Conservation (phyloP, 2,329 filamentous ascomycete species). For the Orbilia blumenaviensis region DNA sequence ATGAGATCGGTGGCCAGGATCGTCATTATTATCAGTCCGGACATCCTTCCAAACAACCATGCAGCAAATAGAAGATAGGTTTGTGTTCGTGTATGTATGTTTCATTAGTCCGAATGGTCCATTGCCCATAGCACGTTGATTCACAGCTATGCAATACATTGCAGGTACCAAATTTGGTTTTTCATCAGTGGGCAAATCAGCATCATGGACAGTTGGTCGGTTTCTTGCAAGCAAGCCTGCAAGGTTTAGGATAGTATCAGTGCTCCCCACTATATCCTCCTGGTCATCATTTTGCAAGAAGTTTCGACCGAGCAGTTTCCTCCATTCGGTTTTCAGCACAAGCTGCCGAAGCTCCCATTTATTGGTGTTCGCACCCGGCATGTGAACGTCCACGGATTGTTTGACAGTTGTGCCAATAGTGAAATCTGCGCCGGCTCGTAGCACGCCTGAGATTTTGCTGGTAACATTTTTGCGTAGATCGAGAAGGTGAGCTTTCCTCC, state of each 20-base stretch:
- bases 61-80: conserved; percentile 11
- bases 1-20: conserved; percentile 15
- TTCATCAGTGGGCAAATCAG: not conserved
- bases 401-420: too few relatives aligned
- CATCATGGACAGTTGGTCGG: not conserved
- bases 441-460: not conserved
- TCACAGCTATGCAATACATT: conserved; percentile 9
- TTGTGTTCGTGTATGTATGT: not conserved
- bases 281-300: not conserved
- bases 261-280: not conserved
- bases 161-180: not conserved
- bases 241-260: not conserved
- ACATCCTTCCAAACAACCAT: conserved; percentile 24
- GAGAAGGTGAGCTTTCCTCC: too few relatives aligned
- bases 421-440: too few relatives aligned
- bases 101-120: not conserved
- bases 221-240: not conserved
- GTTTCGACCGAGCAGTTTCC: not conserved
- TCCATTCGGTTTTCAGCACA: not conserved
- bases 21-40: too few relatives aligned
- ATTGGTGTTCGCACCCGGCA: not conserved
- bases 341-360: too few relatives aligned
- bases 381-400: too few relatives aligned
- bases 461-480: not conserved
- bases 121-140: not conserved